Evolutionary conservation across 768 basidiomycete species (phyloP), one percentile per base, ranked within the genome.

Genomic region (Kondoa subrosea): DNA sequence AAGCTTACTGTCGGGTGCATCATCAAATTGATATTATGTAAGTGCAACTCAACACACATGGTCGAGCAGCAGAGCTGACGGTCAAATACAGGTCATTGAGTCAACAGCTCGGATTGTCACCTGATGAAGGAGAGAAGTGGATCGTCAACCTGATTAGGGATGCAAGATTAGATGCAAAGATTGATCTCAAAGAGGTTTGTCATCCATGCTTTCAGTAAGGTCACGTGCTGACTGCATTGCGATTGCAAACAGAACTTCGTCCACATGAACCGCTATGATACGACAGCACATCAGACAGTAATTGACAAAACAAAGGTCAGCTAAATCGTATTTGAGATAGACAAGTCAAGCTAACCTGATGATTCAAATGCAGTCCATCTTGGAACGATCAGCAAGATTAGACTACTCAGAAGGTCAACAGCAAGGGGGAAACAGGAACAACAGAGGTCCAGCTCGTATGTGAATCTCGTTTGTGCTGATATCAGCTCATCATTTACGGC

Each of bases 121-220:
- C 82, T 56, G 91, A 91, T 71, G 95, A 97, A 75, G 95, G 93
- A 64, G 95, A 99, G 76, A 93, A 93, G 74, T 99, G 93, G 93
- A 93, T 97, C 70, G 95, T 97, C 74, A 96, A 97, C 80, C 87
- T 97, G 70, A 95, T 97, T 74, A 85, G 95, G 34, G 95, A 97
- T 78, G 93, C 92, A 3, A 84, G 91, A 59, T 90, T 93, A 87
- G 93, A 97, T 73, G 93, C 93, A 64, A 95, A 93, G 80, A 96
- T 97, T 69, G 93, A 97, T 77, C 81, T 97, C 30, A 91, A 92
- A 78, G 91, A 93, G 81, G 91, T 88, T 60, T 30, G 25, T 57
- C 33, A 8, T 17, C 56, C 27, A 1, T 57, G 62, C 61, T 25
- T 56, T 32, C 26, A 34, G 29, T n/a, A 32, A 4, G 14, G 8